Percentiles rank a stretch among this genome's conserved stretches.
Evolutionary conservation across 208 protist genomes (phyloP).

Genomic region (Zelonia costaricensis): DNA sequence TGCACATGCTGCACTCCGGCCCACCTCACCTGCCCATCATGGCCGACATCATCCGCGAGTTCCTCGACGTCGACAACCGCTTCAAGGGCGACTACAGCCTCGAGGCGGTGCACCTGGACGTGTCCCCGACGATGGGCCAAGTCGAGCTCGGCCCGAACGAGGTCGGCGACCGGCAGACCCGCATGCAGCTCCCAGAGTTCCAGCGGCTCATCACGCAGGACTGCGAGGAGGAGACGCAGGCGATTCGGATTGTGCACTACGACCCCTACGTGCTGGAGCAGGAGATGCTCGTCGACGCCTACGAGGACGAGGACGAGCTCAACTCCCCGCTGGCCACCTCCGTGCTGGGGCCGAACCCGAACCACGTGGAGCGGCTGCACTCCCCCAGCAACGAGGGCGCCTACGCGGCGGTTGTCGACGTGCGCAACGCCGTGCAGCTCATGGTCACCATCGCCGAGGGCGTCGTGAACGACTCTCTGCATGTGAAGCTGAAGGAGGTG

Average conservation of each 20-base stretch:
- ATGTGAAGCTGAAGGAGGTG: slow-evolving; percentile 76
- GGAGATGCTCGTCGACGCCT: slow-evolving; percentile 77
- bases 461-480: slow-evolving; percentile 61
- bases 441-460: slow-evolving; percentile 89
- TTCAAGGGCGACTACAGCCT: slow-evolving; percentile 87
- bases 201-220: slow-evolving; percentile 75
- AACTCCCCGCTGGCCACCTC: slow-evolving; percentile 63
- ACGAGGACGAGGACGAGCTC: slow-evolving; percentile 71
- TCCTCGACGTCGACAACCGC: slow-evolving; percentile 88
- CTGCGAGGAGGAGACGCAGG: slow-evolving; percentile 74
- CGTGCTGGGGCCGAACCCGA: slow-evolving; percentile 44
- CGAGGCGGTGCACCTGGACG: slow-evolving; percentile 80
- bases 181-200: slow-evolving; percentile 86
- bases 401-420: slow-evolving; percentile 84
- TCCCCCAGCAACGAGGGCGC: slow-evolving; percentile 64
- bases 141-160: slow-evolving; percentile 87
- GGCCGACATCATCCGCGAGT: slow-evolving; percentile 83
- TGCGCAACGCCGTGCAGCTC: slow-evolving; percentile 81
- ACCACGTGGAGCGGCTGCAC: slow-evolving; percentile 36
- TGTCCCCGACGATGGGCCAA: slow-evolving; percentile 81
- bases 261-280: slow-evolving; percentile 91
- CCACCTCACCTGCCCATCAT: slow-evolving; percentile 71
- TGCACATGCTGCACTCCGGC: slow-evolving; percentile 82
- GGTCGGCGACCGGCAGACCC: slow-evolving; percentile 80
- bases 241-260: slow-evolving; percentile 88